Conservation (phyloP, 1,284 basidiomycete species). For the Xerocomus tenax region DNA sequence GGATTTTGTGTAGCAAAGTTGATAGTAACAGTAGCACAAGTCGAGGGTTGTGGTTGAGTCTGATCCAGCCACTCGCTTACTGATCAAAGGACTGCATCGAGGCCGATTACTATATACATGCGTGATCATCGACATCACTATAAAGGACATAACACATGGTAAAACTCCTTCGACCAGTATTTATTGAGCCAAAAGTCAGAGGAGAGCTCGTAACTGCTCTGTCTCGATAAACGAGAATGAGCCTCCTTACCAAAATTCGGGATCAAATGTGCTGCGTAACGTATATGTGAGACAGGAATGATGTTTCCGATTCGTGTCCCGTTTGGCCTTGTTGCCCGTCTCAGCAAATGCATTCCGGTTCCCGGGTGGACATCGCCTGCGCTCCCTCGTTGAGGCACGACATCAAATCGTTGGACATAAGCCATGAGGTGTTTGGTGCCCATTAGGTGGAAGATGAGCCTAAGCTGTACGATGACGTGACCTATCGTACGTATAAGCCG, state of each 20-base stretch:
- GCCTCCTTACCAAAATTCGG: neutral
- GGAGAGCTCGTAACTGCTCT: neutral
- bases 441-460: neutral
- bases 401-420: neutral
- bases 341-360: neutral
- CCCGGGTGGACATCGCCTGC: neutral
- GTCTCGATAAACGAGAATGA: neutral
- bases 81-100: neutral
- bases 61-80: too few species aligned
- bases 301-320: neutral
- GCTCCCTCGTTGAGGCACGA: neutral
- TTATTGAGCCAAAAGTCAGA: neutral
- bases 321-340: neutral
- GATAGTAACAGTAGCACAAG: too few species aligned
- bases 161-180: neutral
- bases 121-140: too few species aligned
- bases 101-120: neutral
- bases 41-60: accelerated
- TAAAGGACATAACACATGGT: neutral
- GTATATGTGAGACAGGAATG: neutral
- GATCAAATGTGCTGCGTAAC: neutral
- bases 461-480: neutral
- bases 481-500: neutral
- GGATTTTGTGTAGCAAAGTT: too few species aligned
- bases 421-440: neutral